Base-by-base conservation (phyloP, 768 basidiomycete species). In the Trametes elegans region DNA sequence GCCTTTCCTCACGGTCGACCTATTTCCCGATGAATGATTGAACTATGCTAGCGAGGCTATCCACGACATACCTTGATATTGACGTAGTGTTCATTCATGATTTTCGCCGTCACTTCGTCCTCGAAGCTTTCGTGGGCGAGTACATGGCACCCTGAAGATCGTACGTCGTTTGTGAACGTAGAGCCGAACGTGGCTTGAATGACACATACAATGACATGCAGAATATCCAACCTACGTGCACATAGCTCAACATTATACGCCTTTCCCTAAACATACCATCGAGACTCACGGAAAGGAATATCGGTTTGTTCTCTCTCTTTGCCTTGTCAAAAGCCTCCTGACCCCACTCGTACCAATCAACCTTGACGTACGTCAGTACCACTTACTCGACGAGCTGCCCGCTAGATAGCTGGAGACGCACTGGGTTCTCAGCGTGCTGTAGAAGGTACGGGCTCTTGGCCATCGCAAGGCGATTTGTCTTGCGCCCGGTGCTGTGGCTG, bases 1-100 rank as follows among this genome's bases (percentile, higher is more conserved):
- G 75, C 21, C 72, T 55, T 41, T 74, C 75, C 55, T 76, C 75
- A 23, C 75, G 57, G 52, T 76, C 75, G 14, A 75, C 71, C 64
- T 66, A 19, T 7, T 2, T 18, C 9, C 1, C 27, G 23, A 26
- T 28, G 52, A 47, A 14, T 10, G 14, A 7, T 18, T 11, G 18
- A 19, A 13, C 23, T 26, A 43, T 18, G 6, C 5, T 36, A 11
- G 19, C 14, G 18, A 38, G 34, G 6, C 10, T 3, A 4, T 11
- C 49, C 1, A n/a, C n/a, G n/a, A n/a, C n/a, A n/a, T 24, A 63
- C 64, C 63, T 71, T 75, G 62, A 75, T 66, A 52, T 73, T 73
- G 19, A 74, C 64, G 44, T 68, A 74, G 52, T 68, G 57, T 36
- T 73, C 66, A 57, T 75, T 76, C 73, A 76, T 72, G 27, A 73